Evolutionary conservation across 2,329 filamentous ascomycete species (phyloP), one percentile per base, ranked within the genome.

Genomic region (Alternaria sp.): DNA sequence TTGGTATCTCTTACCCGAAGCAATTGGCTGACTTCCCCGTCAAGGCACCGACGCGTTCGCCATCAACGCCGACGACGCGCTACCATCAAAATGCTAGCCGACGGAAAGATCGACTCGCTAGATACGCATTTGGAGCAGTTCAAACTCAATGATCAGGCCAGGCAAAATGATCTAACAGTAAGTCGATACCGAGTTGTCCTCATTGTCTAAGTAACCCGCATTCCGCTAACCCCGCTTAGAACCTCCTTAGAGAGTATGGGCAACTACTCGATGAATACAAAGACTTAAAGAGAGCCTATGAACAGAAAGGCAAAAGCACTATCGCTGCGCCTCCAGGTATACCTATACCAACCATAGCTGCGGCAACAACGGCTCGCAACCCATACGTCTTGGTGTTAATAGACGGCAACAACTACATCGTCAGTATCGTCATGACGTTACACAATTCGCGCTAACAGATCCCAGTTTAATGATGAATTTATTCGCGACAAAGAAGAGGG

Each of bases 301-400:
- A 88, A 66, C 85, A 88, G 65, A 84, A 68, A 74, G 85, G 59
- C 83, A 84, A 68, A 73, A 85, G 59, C 83, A 83, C 6, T 80
- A 81, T 55, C 12, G 79, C 59, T 4, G 32, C 28, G 4, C 51
- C 83, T 67, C 83, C 77, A 73, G 43, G 45, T 13, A 17, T 30
- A 44, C 54, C 47, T 46, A 61, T 58, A 64, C 30, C 71, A 50
- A 28, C 57, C 15, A 58, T 51, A 30, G 79, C 86, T 13, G n/a
- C 47, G 36, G 36, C 40, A 23, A 40, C 28, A 19, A 63, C 21
- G 43, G 19, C 54, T 23, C 83, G 85, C 19, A 86, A 86, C 64
- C 84, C 87, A 0, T 90, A 89, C 67, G 86, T 87, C 1, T 80
- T 90, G 3, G 84, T 90, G 7, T 79, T 90, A 0, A 79, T 90